Conservation (phyloP, 2,329 filamentous ascomycete genomes). For the Chrysoporthe deuterocubensis region DNA sequence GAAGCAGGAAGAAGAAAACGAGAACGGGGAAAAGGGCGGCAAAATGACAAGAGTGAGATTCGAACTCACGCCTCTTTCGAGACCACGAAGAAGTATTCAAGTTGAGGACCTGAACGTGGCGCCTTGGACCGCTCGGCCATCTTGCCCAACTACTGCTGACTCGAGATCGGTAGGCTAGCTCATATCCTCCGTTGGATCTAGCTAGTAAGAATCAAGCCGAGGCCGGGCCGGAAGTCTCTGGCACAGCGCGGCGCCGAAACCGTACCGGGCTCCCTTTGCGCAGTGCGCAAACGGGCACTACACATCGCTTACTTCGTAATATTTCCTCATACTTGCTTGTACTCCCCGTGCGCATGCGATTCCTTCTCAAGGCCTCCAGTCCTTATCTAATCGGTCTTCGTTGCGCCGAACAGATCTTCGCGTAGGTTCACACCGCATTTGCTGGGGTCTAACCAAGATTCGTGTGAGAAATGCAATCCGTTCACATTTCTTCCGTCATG, state of each 20-base stretch:
- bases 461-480: not conserved
- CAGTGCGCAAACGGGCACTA: not conserved
- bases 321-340: not conserved
- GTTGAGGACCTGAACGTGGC: slow-evolving; percentile 12
- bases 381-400: not conserved
- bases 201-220: not conserved
- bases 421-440: no score
- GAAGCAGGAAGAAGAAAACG: no score
- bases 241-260: not conserved
- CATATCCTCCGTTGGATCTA: not conserved
- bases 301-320: not conserved
- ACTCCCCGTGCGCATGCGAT: not conserved
- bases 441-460: not conserved
- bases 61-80: slow-evolving; percentile 16
- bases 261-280: not conserved
- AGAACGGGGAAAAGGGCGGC: no score
- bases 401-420: not conserved
- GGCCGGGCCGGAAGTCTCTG: not conserved
- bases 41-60: slow-evolving; percentile 14
- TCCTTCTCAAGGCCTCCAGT: not conserved
- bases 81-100: slow-evolving; percentile 8
- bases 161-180: no score
- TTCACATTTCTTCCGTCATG: not conserved
- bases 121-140: slow-evolving; percentile 16
- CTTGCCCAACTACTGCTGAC: not conserved